phyloP scores from a whole-genome alignment of 768 basidiomycete genomes.

The Agrocybe pediades region DNA sequence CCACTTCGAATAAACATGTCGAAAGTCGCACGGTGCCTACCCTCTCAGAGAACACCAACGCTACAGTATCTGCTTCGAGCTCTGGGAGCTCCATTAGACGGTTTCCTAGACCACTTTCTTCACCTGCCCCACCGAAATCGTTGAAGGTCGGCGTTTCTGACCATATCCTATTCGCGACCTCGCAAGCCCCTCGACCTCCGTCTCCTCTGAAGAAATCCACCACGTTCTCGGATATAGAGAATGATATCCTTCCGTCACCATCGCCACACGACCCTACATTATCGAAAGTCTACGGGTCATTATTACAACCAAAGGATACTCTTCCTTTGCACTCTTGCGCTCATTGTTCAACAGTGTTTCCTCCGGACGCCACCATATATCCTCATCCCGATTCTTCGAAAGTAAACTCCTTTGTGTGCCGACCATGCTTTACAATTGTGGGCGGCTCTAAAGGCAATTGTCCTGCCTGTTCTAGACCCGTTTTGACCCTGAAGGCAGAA shows the following conservation, averaged over 20 bases:
- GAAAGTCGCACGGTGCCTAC: no score
- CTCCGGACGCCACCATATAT: slow-evolving; percentile 85
- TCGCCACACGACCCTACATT: slow-evolving; percentile 55
- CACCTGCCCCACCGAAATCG: slow-evolving; percentile 27
- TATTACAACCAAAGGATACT: slow-evolving; percentile 77
- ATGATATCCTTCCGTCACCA: slow-evolving; percentile 63
- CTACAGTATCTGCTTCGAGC: slow-evolving; percentile 19
- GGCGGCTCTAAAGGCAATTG: slow-evolving; percentile 83
- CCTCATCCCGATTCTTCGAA: slow-evolving; percentile 58
- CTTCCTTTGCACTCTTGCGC: slow-evolving; percentile 71
- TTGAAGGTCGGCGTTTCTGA: slow-evolving; percentile 54
- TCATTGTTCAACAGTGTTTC: slow-evolving; percentile 63
- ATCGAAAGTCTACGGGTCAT: slow-evolving; percentile 84
- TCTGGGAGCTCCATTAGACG: slow-evolving; percentile 34
- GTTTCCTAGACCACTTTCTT: slow-evolving; percentile 50
- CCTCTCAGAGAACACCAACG: neutral
- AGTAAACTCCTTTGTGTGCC: slow-evolving; percentile 69
- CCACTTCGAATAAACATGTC: no score
- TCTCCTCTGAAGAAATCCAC: slow-evolving; percentile 59
- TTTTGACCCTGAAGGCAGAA: slow-evolving; percentile 74
- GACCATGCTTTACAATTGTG: slow-evolving; percentile 66
- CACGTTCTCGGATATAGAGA: slow-evolving; percentile 54
- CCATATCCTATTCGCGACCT: slow-evolving; percentile 57
- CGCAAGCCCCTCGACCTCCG: slow-evolving; percentile 43
- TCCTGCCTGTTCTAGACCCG: slow-evolving; percentile 65